Conservation (phyloP, 2,329 filamentous ascomycete species). For the Botryotinia convoluta region DNA sequence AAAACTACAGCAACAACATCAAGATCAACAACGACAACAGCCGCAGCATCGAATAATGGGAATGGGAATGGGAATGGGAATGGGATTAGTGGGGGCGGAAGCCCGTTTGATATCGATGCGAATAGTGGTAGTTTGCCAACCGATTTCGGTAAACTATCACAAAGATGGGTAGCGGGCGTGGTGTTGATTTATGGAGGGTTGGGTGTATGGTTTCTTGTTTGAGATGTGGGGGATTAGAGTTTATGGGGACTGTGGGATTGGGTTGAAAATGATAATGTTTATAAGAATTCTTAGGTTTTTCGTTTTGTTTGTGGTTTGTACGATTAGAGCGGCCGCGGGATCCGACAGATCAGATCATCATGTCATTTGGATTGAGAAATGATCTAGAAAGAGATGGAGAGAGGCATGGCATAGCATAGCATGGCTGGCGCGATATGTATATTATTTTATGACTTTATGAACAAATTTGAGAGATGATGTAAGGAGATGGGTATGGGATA, state of each 20-base stretch:
- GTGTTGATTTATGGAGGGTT: not conserved
- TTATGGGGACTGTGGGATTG: not conserved
- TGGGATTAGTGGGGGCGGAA: constrained; percentile 19
- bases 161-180: not conserved
- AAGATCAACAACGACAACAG: not conserved
- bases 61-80: constrained; percentile 10
- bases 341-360: not conserved
- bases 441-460: not conserved
- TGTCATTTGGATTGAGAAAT: not conserved
- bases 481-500: not conserved
- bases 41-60: not conserved
- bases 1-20: not conserved
- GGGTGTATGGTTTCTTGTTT: not conserved
- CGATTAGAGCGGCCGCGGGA: not conserved
- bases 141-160: not conserved
- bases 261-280: not conserved
- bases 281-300: not conserved
- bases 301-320: not conserved
- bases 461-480: not conserved
- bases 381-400: not conserved
- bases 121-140: not conserved
- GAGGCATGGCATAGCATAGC: not conserved
- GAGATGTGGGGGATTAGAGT: not conserved
- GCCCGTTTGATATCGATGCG: constrained; percentile 22
- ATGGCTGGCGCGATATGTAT: not conserved